These are phyloP conservation scores for Fusarium zealandicum DNA, from an alignment of 2,329 filamentous ascomycete genomes.

Conservation along the genomic window DNA sequence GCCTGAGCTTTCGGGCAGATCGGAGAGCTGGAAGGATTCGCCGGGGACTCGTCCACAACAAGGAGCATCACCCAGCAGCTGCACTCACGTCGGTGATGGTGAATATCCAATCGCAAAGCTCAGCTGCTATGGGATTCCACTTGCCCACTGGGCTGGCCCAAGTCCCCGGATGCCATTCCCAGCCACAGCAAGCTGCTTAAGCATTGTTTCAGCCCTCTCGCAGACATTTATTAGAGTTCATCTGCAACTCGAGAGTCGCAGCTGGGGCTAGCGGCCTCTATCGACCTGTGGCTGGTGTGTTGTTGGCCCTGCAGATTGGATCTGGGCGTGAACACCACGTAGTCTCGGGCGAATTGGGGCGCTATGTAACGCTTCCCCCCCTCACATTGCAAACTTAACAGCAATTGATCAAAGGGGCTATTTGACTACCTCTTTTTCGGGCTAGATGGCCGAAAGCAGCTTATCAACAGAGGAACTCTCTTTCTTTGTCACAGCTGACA, in stretches of 20 bases:
- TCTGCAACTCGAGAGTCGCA: background rate
- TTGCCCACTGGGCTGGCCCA: too few relatives aligned
- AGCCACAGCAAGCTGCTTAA: too few relatives aligned
- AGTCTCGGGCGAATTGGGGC: slow-evolving; percentile 21
- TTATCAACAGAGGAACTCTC: slow-evolving; percentile 3
- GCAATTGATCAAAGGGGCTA: slow-evolving; percentile 6
- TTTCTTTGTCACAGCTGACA: slow-evolving; percentile 30
- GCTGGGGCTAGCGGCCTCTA: background rate
- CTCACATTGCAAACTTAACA: slow-evolving; percentile 13
- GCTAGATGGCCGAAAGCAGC: slow-evolving; percentile 1
- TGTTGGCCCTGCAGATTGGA: slow-evolving; percentile 15
- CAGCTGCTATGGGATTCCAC: too few relatives aligned
- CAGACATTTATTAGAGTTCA: background rate
- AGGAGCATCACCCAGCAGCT: background rate
- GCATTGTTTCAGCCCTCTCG: too few relatives aligned
- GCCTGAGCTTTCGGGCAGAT: background rate
- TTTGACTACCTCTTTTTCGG: slow-evolving; percentile 11
- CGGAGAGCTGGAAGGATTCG: background rate
- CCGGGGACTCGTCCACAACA: too few relatives aligned
- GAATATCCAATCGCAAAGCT: too few relatives aligned
- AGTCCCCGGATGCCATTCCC: too few relatives aligned
- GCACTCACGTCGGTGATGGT: slow-evolving; percentile 6
- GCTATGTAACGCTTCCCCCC: slow-evolving; percentile 28
- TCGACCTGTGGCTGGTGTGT: slow-evolving; percentile 19
- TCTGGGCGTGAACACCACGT: slow-evolving; percentile 29